These are phyloP conservation scores for Xanthoceras sorbifolium DNA, from an alignment of 345 rosid genomes.

Conservation along the genomic window DNA sequence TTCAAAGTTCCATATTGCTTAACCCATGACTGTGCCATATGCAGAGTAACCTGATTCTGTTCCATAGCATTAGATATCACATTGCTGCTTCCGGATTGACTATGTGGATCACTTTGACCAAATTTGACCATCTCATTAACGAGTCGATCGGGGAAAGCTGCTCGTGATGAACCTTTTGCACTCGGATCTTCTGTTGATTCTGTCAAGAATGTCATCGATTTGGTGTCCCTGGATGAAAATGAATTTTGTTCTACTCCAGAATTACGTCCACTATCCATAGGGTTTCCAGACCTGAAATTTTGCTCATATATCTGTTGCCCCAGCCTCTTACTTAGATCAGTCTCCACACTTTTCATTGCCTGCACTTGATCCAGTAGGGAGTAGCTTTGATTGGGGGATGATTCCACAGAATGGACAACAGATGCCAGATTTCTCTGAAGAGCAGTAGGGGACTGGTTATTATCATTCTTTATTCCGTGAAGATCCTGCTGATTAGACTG, in stretches of 20 bases:
- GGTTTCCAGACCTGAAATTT: conserved; percentile 24
- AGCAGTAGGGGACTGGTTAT: conserved; percentile 19
- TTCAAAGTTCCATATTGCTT: conserved; percentile 41
- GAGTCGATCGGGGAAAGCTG: conserved; percentile 25
- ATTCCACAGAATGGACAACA: conserved; percentile 17
- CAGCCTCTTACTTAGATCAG: conserved; percentile 26
- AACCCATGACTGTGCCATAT: conserved; percentile 35
- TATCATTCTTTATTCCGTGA: conserved; percentile 22
- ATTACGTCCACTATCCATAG: conserved; percentile 31
- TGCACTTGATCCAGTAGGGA: conserved; percentile 39
- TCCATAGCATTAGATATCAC: conserved; percentile 21
- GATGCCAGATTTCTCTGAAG: conserved; percentile 25
- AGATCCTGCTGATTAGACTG: conserved; percentile 27
- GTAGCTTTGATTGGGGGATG: conserved; percentile 22
- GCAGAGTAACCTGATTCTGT: conserved; percentile 29
- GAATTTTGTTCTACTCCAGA: conserved; percentile 31
- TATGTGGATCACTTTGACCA: conserved; percentile 26
- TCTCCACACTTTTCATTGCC: conserved; percentile 28
- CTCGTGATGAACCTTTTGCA: conserved; percentile 27
- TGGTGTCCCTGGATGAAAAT: conserved; percentile 31
- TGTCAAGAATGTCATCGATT: conserved; percentile 24
- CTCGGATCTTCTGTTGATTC: conserved; percentile 27
- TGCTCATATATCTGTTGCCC: conserved; percentile 25
- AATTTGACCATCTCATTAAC: conserved; percentile 25
- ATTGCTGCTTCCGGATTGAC: conserved; percentile 28